Evolutionary conservation across 192 early-diverging fungal genomes (phyloP).

Genomic region (Geranomyces variabilis): DNA sequence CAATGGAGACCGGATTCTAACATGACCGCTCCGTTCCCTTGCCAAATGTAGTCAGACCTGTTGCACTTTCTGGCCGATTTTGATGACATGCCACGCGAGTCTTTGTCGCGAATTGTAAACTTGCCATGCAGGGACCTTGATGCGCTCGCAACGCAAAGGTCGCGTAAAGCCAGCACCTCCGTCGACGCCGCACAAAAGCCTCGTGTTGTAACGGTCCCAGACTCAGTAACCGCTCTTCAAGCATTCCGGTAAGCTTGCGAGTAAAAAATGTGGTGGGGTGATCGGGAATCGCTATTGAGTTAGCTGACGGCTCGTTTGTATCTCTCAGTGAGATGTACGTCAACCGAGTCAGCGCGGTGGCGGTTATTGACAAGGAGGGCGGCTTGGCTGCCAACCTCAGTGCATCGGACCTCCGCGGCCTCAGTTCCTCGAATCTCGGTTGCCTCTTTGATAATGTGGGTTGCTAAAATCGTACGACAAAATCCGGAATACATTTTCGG

Average conservation of each 20-base stretch:
- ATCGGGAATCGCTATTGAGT: background rate
- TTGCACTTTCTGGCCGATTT: conserved; percentile 33
- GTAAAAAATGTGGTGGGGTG: background rate
- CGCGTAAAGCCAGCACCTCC: background rate
- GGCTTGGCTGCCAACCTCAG: conserved; percentile 69
- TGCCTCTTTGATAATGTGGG: conserved; percentile 58
- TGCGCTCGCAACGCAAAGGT: conserved; percentile 5
- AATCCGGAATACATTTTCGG: too few species aligned
- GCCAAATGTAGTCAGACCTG: conserved; percentile 33
- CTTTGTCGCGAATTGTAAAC: conserved; percentile 20
- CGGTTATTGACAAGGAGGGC: conserved; percentile 64
- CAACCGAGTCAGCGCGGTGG: conserved; percentile 58
- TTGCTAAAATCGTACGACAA: too few species aligned
- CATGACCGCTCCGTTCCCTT: too few species aligned
- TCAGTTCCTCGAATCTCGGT: conserved; percentile 60
- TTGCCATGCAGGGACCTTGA: conserved; percentile 17
- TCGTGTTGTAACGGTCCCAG: conserved; percentile 44
- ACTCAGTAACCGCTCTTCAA: conserved; percentile 37
- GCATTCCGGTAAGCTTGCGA: conserved; percentile 42
- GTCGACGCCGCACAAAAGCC: background rate
- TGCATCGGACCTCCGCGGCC: conserved; percentile 73
- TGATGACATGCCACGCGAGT: conserved; percentile 24
- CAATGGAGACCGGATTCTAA: background rate
- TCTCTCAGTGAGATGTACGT: conserved; percentile 42
- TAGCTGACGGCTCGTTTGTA: background rate